A percentile compares a stretch with the other conserved stretches of the same genome.
Conservation (phyloP, 192 early-diverging fungal genomes). For the Mortierella claussenii region DNA sequence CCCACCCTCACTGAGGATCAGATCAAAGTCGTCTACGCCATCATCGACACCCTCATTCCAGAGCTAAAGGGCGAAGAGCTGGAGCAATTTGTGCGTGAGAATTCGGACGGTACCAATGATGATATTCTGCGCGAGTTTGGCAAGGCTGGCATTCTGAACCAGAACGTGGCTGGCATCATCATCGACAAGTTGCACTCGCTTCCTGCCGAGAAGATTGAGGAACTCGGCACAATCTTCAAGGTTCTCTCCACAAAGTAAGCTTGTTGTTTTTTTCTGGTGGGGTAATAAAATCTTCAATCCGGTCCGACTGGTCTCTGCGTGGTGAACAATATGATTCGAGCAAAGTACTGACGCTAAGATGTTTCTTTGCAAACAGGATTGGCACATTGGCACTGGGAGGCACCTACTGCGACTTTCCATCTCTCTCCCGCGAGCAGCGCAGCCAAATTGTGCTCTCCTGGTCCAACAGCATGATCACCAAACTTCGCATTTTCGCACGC, state of each 20-base stretch:
- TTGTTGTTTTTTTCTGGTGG: too few relatives aligned
- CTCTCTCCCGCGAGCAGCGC: conserved; percentile 38
- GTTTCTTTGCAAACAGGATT: conserved; percentile 7
- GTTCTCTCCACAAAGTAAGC: conserved; percentile 45
- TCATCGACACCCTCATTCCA: conserved; percentile 62
- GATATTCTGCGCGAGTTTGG: conserved; percentile 24
- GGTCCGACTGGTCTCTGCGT: too few relatives aligned
- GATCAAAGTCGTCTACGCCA: conserved; percentile 53
- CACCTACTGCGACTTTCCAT: conserved; percentile 35
- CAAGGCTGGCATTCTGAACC: conserved; percentile 30
- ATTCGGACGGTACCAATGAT: conserved; percentile 31
- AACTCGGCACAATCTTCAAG: conserved; percentile 45
- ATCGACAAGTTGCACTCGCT: conserved; percentile 18
- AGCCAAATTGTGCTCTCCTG: conserved; percentile 30
- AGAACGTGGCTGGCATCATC: conserved; percentile 26
- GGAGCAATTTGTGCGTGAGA: conserved; percentile 37
- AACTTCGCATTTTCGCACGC: conserved; percentile 35
- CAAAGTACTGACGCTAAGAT: too few relatives aligned
- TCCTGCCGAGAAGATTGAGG: conserved; percentile 43
- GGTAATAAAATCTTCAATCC: too few relatives aligned
- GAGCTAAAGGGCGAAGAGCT: conserved; percentile 49
- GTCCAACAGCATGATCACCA: conserved; percentile 42
- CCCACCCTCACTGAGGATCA: conserved; percentile 46
- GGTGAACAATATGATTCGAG: too few relatives aligned
- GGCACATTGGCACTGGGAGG: conserved; percentile 43